phyloP scores from a whole-genome alignment of 768 basidiomycete genomes.

The Pleurotus djamor region DNA sequence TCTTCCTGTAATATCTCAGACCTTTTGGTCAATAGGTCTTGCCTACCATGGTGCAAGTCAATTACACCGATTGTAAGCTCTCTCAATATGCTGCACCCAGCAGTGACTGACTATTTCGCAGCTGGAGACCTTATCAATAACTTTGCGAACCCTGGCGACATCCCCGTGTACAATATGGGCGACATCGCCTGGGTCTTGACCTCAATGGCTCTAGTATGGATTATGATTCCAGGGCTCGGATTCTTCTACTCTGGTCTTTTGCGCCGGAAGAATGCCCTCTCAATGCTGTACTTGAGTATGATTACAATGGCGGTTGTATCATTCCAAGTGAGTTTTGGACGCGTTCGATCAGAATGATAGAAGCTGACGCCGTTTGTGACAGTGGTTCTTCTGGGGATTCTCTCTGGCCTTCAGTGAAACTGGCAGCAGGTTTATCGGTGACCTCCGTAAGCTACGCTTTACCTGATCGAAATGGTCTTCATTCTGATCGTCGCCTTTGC shows the following conservation, averaged over 20 bases:
- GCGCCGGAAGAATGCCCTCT: conserved; percentile 90
- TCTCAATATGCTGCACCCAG: not conserved
- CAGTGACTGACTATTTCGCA: not conserved
- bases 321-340: conserved; percentile 64
- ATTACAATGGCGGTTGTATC: conserved; percentile 75
- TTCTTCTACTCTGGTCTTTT: conserved; percentile 92
- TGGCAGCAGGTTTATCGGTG: conserved; percentile 75
- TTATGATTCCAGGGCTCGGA: conserved; percentile 85
- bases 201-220: conserved; percentile 78
- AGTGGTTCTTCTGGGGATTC: conserved; percentile 99
- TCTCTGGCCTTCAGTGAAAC: conserved; percentile 88
- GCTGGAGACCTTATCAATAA: conserved; percentile 6
- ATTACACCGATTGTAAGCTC: not conserved
- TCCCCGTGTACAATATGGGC: conserved; percentile 40
- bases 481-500: not conserved
- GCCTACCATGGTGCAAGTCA: not conserved
- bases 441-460: conserved; percentile 56
- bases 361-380: not conserved
- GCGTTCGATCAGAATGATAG: not conserved
- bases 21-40: not conserved
- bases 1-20: not conserved
- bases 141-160: not conserved
- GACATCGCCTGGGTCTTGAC: conserved; percentile 60
- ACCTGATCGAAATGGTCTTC: not conserved
- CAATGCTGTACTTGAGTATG: conserved; percentile 86